Evolutionary conservation across 2,329 filamentous ascomycete genomes (phyloP).

Genomic region (Pseudocercospora fuligena): DNA sequence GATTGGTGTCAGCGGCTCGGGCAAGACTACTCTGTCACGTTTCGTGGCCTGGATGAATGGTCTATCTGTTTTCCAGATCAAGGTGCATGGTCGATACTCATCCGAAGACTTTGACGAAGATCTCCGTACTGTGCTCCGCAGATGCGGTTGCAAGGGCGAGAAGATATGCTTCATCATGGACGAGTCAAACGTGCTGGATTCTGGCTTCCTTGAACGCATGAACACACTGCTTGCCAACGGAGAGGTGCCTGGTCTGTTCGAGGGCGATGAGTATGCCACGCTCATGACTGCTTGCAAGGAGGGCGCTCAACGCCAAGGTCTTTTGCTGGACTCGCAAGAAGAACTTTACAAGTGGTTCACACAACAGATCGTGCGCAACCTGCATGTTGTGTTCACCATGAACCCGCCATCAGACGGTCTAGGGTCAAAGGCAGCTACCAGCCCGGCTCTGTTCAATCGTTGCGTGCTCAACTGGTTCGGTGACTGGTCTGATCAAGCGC

Average conservation of each 20-base stretch:
- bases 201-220: conserved; percentile 98
- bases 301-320: conserved; percentile 91
- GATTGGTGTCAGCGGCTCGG: conserved; percentile 97
- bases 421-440: conserved; percentile 94
- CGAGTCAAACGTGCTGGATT: conserved; percentile 97
- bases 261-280: conserved; percentile 98
- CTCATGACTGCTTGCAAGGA: conserved; percentile 99
- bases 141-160: conserved; percentile 96
- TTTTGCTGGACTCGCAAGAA: conserved; percentile 95
- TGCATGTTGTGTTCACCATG: conserved; percentile 99
- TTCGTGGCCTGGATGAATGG: conserved; percentile 99
- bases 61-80: conserved; percentile 98
- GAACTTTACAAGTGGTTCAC: conserved; percentile 99
- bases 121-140: conserved; percentile 86
- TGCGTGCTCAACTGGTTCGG: conserved; percentile 99
- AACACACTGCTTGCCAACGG: conserved; percentile 98
- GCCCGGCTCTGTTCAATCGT: conserved; percentile 97
- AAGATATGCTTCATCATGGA: conserved; percentile 99
- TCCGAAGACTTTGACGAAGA: conserved; percentile 99
- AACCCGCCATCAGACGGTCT: conserved; percentile 96
- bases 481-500: conserved; percentile 98
- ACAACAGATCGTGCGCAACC: conserved; percentile 96
- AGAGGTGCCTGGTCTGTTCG: conserved; percentile 98
- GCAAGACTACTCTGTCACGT: conserved; percentile 95
- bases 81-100: conserved; percentile 98